Conservation (phyloP, 345 rosid genomes). For the Bretschneidera sinensis region DNA sequence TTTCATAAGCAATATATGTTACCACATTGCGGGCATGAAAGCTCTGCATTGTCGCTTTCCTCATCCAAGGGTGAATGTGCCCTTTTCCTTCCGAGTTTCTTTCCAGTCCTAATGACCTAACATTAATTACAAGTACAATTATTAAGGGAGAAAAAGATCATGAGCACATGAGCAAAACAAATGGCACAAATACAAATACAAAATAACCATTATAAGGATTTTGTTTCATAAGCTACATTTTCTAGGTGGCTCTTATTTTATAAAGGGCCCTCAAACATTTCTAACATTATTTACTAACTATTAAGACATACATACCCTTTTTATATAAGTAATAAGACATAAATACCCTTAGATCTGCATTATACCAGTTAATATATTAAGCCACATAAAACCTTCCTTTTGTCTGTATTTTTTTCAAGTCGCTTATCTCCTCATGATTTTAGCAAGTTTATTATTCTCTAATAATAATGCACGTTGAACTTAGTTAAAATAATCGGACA, state of each 20-base stretch:
- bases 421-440: not conserved
- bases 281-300: no score
- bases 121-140: conserved; percentile 15
- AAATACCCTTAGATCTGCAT: not conserved
- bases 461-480: no score
- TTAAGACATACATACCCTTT: not conserved
- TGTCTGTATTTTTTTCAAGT: not conserved
- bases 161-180: not conserved
- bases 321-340: no score
- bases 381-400: not conserved
- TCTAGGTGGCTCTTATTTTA: no score
- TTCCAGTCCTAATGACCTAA: conserved; percentile 60
- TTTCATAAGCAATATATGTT: conserved; percentile 21
- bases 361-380: not conserved
- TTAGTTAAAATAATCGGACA: no score
- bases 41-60: conserved; percentile 36
- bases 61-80: conserved; percentile 24
- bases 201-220: not conserved
- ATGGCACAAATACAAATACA: not conserved
- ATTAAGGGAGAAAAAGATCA: conserved; percentile 4
- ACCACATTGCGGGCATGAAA: conserved; percentile 86
- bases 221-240: no score
- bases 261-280: no score
- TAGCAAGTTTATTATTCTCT: no score
- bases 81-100: conserved; percentile 42